phyloP scores from a whole-genome alignment of 2,329 filamentous ascomycete genomes.

The Pestalotiopsis sp. region DNA sequence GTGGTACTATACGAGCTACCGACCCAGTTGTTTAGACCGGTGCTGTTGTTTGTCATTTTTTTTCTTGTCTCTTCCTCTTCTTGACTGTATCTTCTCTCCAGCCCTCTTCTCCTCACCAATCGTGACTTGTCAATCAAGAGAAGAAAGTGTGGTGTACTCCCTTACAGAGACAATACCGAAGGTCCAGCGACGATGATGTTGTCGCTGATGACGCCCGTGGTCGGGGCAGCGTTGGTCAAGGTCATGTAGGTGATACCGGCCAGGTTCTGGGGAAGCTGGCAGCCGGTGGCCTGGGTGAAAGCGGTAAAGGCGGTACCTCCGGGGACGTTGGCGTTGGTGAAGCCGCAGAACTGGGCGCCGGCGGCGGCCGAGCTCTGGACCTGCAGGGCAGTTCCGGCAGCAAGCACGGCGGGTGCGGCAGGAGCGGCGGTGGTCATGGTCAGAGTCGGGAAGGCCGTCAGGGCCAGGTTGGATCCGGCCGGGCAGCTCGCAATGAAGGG shows the following conservation, averaged over 20 bases:
- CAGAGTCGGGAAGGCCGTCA: conserved; percentile 65
- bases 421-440: conserved; percentile 50
- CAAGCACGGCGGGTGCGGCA: conserved; percentile 40
- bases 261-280: conserved; percentile 63
- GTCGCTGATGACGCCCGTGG: conserved; percentile 57
- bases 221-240: conserved; percentile 57
- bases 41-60: conserved; percentile 1
- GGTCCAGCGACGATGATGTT: conserved; percentile 68
- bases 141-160: no score
- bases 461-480: conserved; percentile 62
- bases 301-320: conserved; percentile 63
- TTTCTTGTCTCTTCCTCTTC: not conserved
- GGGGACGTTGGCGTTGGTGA: conserved; percentile 62
- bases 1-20: conserved; percentile 15
- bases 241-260: conserved; percentile 69
- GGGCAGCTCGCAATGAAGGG: conserved; percentile 75
- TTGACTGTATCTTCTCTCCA: not conserved
- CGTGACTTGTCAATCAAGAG: not conserved
- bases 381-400: conserved; percentile 44
- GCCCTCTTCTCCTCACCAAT: not conserved
- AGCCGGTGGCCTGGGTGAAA: conserved; percentile 57
- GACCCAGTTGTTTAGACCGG: conserved; percentile 11
- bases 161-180: conserved; percentile 55
- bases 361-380: conserved; percentile 54
- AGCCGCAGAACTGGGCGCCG: conserved; percentile 64